These are phyloP conservation scores for Gryganskiella cystojenkinii DNA, from an alignment of 192 early-diverging fungal genomes.

Conservation along the genomic window DNA sequence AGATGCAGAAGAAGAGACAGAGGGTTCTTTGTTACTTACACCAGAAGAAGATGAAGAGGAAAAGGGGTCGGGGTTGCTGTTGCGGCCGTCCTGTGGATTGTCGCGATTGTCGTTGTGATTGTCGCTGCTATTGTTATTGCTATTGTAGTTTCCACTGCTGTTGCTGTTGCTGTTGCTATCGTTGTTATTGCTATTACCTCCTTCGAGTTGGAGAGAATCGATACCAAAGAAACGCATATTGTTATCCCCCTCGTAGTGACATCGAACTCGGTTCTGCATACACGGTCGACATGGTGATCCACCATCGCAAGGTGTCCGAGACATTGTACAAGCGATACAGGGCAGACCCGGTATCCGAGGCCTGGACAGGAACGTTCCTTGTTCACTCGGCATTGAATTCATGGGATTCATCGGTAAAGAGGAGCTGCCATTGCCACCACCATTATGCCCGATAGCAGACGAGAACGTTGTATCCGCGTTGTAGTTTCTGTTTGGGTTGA, in stretches of 20 bases:
- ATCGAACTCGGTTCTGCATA: constrained; percentile 21
- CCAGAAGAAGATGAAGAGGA: too few relatives aligned
- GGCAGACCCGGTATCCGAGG: constrained; percentile 30
- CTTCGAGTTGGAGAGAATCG: constrained; percentile 37
- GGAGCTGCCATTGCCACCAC: not conserved
- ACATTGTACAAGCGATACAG: constrained; percentile 42
- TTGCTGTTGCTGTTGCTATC: constrained; percentile 6
- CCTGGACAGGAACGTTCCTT: constrained; percentile 32
- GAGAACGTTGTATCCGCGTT: not conserved
- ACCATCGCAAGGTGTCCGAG: constrained; percentile 27
- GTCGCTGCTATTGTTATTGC: not conserved
- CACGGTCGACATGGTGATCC: constrained; percentile 42
- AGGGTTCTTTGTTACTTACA: too few relatives aligned
- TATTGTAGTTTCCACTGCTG: constrained; percentile 1
- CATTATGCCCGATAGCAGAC: not conserved
- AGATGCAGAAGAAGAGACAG: not conserved
- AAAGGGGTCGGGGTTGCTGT: too few relatives aligned
- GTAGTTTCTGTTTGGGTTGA: constrained; percentile 43
- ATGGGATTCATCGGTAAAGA: not conserved
- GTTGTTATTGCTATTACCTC: constrained; percentile 6
- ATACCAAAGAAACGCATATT: constrained; percentile 49
- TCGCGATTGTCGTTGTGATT: constrained; percentile 24
- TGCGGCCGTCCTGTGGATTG: too few relatives aligned
- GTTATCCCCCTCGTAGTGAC: constrained; percentile 42
- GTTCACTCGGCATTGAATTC: not conserved